Conservation (phyloP, 345 rosid genomes). For the Populus ilicifolia region DNA sequence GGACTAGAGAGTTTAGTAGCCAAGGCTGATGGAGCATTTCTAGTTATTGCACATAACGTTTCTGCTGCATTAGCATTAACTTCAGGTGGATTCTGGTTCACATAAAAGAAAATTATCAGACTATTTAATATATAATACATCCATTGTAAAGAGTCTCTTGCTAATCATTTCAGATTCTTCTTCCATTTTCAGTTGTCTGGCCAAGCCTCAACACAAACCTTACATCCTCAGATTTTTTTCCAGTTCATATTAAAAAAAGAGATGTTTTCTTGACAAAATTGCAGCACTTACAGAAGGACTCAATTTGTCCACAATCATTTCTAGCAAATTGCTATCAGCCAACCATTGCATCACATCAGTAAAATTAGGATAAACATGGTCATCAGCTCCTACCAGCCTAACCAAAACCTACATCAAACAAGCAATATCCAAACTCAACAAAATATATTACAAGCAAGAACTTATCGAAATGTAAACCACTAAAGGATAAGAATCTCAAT, state of each 20-base stretch:
- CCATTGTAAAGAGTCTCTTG: neutral
- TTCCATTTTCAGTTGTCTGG: neutral
- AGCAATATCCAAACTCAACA: constrained; percentile 3
- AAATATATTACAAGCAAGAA: neutral
- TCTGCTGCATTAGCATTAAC: constrained; percentile 96
- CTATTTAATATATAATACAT: constrained; percentile 2
- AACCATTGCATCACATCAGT: constrained; percentile 99
- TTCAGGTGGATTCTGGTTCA: constrained; percentile 69
- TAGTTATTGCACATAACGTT: constrained; percentile 85
- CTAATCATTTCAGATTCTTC: neutral
- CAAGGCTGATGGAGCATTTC: constrained; percentile 85
- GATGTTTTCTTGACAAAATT: neutral
- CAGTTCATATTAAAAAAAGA: neutral
- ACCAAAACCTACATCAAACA: constrained; percentile 67
- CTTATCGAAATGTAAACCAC: constrained; percentile 9
- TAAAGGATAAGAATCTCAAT: constrained; percentile 1
- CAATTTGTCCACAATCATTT: constrained; percentile 94
- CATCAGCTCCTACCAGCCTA: constrained; percentile 95
- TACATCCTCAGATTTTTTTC: neutral
- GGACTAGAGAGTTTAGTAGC: constrained; percentile 86
- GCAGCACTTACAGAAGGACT: constrained; percentile 68
- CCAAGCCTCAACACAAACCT: neutral
- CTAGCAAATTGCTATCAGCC: constrained; percentile 82
- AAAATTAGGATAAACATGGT: constrained; percentile 91
- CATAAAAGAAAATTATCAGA: constrained; percentile 24